These are phyloP conservation scores for Colletotrichum acutatum DNA, from an alignment of 2,329 filamentous ascomycete genomes.

Conservation along the genomic window DNA sequence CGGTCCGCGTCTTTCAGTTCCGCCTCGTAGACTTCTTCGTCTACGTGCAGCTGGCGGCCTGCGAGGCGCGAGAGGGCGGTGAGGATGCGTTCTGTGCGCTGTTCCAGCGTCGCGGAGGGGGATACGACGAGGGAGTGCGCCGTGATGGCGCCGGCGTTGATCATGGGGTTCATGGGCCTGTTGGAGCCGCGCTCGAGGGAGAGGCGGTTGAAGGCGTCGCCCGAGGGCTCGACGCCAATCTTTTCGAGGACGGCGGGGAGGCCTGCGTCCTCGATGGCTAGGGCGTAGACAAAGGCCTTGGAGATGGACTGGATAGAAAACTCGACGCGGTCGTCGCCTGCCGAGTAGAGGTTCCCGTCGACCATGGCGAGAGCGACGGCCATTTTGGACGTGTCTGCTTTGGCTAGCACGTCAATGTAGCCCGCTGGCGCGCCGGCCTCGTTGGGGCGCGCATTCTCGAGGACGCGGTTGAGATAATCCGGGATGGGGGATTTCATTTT, in stretches of 20 bases:
- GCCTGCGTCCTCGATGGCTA: slow-evolving; percentile 52
- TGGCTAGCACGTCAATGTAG: slow-evolving; percentile 52
- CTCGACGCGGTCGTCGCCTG: slow-evolving; percentile 50
- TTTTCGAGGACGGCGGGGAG: slow-evolving; percentile 48
- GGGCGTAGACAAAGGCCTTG: slow-evolving; percentile 52
- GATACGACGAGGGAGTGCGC: slow-evolving; percentile 45
- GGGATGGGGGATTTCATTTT: slow-evolving; percentile 49
- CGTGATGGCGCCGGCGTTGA: slow-evolving; percentile 48
- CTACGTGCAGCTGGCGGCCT: slow-evolving; percentile 47
- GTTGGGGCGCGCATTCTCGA: slow-evolving; percentile 45
- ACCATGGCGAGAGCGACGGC: slow-evolving; percentile 52
- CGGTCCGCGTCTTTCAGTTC: slow-evolving; percentile 48
- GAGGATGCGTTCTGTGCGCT: slow-evolving; percentile 49
- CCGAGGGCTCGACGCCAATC: slow-evolving; percentile 53
- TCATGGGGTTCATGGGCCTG: slow-evolving; percentile 50
- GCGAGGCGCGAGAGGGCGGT: slow-evolving; percentile 47
- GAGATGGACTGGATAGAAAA: slow-evolving; percentile 56
- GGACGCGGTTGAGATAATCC: slow-evolving; percentile 46
- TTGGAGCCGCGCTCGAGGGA: slow-evolving; percentile 45
- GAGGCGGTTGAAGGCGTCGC: slow-evolving; percentile 50
- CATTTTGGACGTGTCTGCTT: slow-evolving; percentile 51
- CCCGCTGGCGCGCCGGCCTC: slow-evolving; percentile 45
- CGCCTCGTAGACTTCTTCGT: slow-evolving; percentile 51
- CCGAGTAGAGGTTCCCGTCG: slow-evolving; percentile 51
- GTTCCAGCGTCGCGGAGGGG: slow-evolving; percentile 45